phyloP scores from a whole-genome alignment of 441 rosid species.

The Isatis lusitanica region DNA sequence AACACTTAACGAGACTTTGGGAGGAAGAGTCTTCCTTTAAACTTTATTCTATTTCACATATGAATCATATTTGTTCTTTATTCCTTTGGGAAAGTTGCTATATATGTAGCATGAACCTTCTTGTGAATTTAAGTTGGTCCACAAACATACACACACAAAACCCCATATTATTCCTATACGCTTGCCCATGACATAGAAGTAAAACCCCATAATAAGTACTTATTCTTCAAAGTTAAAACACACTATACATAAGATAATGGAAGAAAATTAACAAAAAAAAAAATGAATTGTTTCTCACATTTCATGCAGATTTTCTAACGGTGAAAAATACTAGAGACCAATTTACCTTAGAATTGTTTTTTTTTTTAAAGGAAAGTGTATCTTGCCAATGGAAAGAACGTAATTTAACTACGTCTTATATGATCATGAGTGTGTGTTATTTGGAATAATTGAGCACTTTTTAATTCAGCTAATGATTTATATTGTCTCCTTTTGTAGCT shows the following conservation, averaged over 20 bases:
- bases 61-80: neutral
- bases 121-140: neutral
- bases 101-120: neutral
- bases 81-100: neutral
- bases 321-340: neutral
- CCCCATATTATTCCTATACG: neutral
- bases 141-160: neutral
- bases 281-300: neutral
- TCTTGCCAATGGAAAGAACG: neutral
- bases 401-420: neutral
- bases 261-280: neutral
- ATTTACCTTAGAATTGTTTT: neutral
- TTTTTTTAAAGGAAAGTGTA: neutral
- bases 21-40: constrained; percentile 11
- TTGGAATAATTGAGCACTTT: neutral
- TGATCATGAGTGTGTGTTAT: neutral
- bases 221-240: neutral
- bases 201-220: no score
- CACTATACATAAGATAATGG: neutral
- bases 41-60: neutral
- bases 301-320: neutral
- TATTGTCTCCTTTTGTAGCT: neutral
- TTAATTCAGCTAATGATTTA: neutral
- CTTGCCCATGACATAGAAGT: neutral
- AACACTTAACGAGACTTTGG: constrained; percentile 21